phyloP scores from a whole-genome alignment of 2,329 filamentous ascomycete genomes.

The Raffaelea ambrosiae region DNA sequence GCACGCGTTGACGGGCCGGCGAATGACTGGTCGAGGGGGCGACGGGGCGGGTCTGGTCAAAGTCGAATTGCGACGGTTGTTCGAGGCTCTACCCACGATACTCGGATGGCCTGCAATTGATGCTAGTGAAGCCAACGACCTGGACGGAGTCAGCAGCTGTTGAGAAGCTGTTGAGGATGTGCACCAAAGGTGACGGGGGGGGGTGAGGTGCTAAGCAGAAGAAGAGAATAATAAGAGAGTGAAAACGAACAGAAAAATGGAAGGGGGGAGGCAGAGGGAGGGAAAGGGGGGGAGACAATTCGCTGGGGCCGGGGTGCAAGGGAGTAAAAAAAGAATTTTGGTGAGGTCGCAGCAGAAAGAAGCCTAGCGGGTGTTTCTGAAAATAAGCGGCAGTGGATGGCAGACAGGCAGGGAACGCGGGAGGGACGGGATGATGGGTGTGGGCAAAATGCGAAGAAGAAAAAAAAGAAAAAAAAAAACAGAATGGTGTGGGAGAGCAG shows the following conservation, averaged over 20 bases:
- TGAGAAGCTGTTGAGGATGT: no score
- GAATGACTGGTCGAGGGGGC: no score
- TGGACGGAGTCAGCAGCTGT: no score
- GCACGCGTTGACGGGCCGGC: no score
- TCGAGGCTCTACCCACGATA: no score
- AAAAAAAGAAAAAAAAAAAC: slow-evolving; percentile 1
- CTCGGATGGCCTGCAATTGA: no score
- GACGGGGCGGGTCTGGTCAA: no score
- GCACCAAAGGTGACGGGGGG: no score
- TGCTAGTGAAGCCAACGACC: no score
- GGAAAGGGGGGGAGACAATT: neutral
- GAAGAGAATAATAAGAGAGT: no score
- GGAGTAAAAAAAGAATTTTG: neutral
- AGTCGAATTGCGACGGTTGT: no score
- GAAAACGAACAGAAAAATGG: neutral
- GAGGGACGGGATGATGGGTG: neutral
- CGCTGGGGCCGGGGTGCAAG: neutral
- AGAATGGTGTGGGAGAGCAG: neutral
- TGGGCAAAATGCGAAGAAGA: neutral
- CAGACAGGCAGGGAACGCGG: neutral
- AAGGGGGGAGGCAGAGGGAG: neutral
- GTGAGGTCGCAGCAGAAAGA: neutral
- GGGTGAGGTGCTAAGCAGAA: no score
- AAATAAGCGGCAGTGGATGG: neutral
- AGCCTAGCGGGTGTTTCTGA: neutral